These are phyloP conservation scores for Noccaea bulbosa DNA, from an alignment of 345 rosid genomes.

Conservation along the genomic window DNA sequence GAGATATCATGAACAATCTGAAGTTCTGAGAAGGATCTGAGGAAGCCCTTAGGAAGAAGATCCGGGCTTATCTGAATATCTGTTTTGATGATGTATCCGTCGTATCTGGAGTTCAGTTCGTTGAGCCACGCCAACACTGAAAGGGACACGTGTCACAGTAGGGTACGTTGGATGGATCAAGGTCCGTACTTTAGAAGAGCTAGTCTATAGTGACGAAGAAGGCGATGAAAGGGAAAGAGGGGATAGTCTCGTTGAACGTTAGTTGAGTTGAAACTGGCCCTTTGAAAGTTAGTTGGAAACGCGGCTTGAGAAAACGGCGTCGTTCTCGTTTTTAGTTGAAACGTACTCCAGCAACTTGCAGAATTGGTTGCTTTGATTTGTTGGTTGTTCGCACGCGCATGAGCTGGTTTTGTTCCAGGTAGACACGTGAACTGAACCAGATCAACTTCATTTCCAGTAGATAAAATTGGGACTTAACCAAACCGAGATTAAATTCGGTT, in stretches of 20 bases:
- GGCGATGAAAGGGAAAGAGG: slow-evolving; percentile 33
- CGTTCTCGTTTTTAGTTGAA: slow-evolving; percentile 24
- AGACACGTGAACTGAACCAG: slow-evolving; percentile 30
- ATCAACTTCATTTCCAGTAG: background rate
- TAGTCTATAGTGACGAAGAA: slow-evolving; percentile 34
- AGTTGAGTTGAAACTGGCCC: slow-evolving; percentile 22
- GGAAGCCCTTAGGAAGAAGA: background rate
- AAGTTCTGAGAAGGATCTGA: slow-evolving; percentile 9
- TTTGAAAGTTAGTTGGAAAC: slow-evolving; percentile 41
- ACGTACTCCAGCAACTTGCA: background rate
- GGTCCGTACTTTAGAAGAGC: slow-evolving; percentile 31
- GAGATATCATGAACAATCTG: slow-evolving; percentile 9
- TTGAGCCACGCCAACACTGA: slow-evolving; percentile 34
- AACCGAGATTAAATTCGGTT: slow-evolving; percentile 20
- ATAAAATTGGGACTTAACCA: background rate
- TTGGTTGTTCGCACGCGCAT: slow-evolving; percentile 40
- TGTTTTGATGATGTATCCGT: slow-evolving; percentile 17
- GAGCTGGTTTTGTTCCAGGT: slow-evolving; percentile 13
- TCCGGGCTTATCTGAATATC: slow-evolving; percentile 13
- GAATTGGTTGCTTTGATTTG: no score
- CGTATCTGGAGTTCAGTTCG: slow-evolving; percentile 33
- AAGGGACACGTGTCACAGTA: slow-evolving; percentile 36
- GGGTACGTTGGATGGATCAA: slow-evolving; percentile 37
- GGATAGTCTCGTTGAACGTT: slow-evolving; percentile 40
- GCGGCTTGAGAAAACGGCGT: background rate